Percentiles rank a stretch among this genome's conserved stretches.
phyloP scores from a whole-genome alignment of 2,329 filamentous ascomycete species.

The Colletotrichum sp. region DNA sequence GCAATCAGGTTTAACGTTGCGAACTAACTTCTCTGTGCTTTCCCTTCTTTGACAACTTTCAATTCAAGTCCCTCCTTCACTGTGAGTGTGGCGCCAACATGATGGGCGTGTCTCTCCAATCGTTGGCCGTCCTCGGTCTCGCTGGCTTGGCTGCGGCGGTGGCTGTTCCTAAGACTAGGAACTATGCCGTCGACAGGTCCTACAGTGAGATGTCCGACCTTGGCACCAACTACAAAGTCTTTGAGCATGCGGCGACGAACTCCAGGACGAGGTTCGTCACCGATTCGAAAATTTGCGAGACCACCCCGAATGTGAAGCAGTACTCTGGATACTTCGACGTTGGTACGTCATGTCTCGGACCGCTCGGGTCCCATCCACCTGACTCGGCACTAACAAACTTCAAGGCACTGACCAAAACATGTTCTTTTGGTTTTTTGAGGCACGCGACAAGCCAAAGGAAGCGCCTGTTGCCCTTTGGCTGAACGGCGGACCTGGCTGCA shows the following conservation, averaged over 20 bases:
- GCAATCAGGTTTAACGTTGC: neutral
- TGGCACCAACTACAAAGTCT: slow-evolving; percentile 44
- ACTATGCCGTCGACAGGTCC: slow-evolving; percentile 15
- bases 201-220: slow-evolving; percentile 15
- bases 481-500: slow-evolving; percentile 46
- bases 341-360: slow-evolving; percentile 28
- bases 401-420: slow-evolving; percentile 40
- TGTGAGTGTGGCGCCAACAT: neutral
- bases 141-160: neutral
- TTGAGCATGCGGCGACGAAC: slow-evolving; percentile 51
- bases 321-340: slow-evolving; percentile 57
- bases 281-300: slow-evolving; percentile 58
- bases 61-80: neutral
- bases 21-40: neutral
- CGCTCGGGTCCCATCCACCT: neutral
- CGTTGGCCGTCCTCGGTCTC: neutral
- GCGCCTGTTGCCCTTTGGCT: slow-evolving; percentile 40
- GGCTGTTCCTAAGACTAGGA: neutral
- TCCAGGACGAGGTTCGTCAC: slow-evolving; percentile 51
- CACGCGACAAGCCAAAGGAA: slow-evolving; percentile 32
- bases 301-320: slow-evolving; percentile 52
- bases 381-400: neutral
- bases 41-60: neutral
- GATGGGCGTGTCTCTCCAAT: neutral
- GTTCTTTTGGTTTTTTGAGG: slow-evolving; percentile 49